Evolutionary conservation across 1,139 yeast genomes (phyloP).

Genomic region (Candida sanyaensis): DNA sequence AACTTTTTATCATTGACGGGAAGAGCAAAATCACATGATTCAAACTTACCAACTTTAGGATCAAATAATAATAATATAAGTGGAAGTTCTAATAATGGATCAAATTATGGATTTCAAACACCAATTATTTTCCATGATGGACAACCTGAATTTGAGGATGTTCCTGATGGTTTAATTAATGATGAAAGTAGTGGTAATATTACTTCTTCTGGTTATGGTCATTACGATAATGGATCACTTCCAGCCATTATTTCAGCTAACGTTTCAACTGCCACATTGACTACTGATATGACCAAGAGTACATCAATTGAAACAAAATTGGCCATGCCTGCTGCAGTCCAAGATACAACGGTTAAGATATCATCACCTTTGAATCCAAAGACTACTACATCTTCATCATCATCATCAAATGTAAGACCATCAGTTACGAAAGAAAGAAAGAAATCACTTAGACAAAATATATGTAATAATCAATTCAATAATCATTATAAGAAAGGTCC

Average conservation of each 20-base stretch:
- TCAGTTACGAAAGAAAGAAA: neutral
- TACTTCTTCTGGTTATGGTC: slow-evolving; percentile 11
- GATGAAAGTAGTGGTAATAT: slow-evolving; percentile 17
- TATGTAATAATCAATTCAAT: slow-evolving; percentile 29
- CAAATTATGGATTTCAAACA: slow-evolving; percentile 23
- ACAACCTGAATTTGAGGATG: slow-evolving; percentile 43
- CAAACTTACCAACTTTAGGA: slow-evolving; percentile 34
- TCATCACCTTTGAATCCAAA: slow-evolving; percentile 6
- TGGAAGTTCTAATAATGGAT: neutral
- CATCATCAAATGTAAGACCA: neutral
- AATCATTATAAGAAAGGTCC: slow-evolving; percentile 52
- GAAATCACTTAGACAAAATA: slow-evolving; percentile 12
- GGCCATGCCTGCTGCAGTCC: neutral
- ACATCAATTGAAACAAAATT: slow-evolving; percentile 1
- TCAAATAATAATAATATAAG: slow-evolving; percentile 3
- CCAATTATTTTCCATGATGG: slow-evolving; percentile 29
- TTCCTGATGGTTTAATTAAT: slow-evolving; percentile 40
- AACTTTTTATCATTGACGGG: slow-evolving; percentile 35
- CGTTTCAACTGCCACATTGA: slow-evolving; percentile 24
- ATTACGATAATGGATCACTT: slow-evolving; percentile 5
- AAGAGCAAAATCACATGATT: slow-evolving; percentile 48
- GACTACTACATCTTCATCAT: neutral
- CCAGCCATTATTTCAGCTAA: slow-evolving; percentile 18
- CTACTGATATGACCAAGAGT: slow-evolving; percentile 13
- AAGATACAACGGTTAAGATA: neutral